Evolutionary conservation across 495 filamentous ascomycete genomes (phyloP).

Genomic region (Penicillium canariense): DNA sequence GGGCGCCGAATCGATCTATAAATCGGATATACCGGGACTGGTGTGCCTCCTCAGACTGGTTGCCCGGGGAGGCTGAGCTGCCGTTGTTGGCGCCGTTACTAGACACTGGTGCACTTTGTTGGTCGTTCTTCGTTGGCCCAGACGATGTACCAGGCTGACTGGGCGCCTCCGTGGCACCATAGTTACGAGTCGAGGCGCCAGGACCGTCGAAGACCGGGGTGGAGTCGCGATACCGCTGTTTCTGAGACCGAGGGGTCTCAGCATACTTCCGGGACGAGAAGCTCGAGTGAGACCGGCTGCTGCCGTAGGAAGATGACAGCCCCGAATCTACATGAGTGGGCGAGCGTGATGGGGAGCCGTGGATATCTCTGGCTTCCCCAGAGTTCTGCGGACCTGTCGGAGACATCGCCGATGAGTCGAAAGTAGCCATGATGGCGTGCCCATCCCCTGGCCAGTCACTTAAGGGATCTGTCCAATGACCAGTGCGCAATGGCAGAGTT

Average conservation of each 20-base stretch:
- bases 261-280: constrained; percentile 17
- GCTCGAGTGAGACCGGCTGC: constrained; percentile 26
- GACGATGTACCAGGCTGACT: not conserved
- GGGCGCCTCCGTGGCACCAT: constrained; percentile 35
- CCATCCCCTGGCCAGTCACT: constrained; percentile 22
- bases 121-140: not conserved
- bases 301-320: constrained; percentile 26
- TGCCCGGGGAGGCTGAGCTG: not conserved
- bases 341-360: constrained; percentile 30
- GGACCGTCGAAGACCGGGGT: constrained; percentile 36
- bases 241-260: constrained; percentile 8
- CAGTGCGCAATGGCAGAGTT: not conserved
- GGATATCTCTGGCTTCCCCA: constrained; percentile 15
- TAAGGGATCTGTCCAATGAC: constrained; percentile 15
- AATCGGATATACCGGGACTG: constrained; percentile 49
- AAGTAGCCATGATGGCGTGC: constrained; percentile 43
- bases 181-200: constrained; percentile 28
- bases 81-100: not conserved
- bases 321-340: constrained; percentile 20
- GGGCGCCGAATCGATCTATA: constrained; percentile 69
- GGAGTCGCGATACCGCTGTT: constrained; percentile 25
- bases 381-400: constrained; percentile 19
- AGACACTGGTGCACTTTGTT: not conserved
- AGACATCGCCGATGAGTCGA: constrained; percentile 29
- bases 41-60: constrained; percentile 17